Conservation (phyloP, 164 flowering plant species). For the Pachysandra terminalis region DNA sequence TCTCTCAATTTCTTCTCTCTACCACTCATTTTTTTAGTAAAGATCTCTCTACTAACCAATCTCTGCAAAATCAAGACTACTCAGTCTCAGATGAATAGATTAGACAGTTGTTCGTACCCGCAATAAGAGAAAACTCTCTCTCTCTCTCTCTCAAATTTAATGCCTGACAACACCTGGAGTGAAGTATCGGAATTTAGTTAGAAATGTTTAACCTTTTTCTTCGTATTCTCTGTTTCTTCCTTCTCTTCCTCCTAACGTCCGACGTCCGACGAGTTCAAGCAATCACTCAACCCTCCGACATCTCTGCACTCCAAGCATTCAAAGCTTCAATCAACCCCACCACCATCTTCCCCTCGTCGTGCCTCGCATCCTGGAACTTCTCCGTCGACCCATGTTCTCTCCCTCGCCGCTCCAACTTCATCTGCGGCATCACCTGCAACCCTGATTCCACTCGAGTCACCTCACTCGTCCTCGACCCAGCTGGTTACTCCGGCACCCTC, state of each 20-base stretch:
- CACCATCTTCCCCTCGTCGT: slow-evolving; percentile 54
- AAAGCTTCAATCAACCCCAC: slow-evolving; percentile 43
- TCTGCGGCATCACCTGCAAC: slow-evolving; percentile 60
- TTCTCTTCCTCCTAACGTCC: neutral
- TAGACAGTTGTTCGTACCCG: no score
- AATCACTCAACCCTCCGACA: slow-evolving; percentile 42
- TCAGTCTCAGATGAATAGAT: no score
- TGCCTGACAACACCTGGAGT: no score
- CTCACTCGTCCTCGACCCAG: slow-evolving; percentile 59
- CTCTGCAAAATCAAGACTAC: no score
- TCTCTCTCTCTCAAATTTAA: no score
- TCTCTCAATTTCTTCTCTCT: no score
- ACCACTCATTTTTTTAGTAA: no score
- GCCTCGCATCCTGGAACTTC: slow-evolving; percentile 68
- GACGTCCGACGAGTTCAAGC: slow-evolving; percentile 17
- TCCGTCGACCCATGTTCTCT: slow-evolving; percentile 56
- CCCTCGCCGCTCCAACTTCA: slow-evolving; percentile 56
- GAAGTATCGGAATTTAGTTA: no score
- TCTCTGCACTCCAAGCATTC: slow-evolving; percentile 50
- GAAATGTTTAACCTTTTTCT: neutral
- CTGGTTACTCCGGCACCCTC: slow-evolving; percentile 62
- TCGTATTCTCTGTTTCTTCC: slow-evolving; percentile 1
- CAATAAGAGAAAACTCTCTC: no score
- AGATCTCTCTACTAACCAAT: no score
- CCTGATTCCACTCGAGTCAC: slow-evolving; percentile 41